A percentile compares a stretch with the other conserved stretches of the same genome.
Conservation (phyloP, 495 filamentous ascomycete species). For the Aspergillus saccharolyticus region DNA sequence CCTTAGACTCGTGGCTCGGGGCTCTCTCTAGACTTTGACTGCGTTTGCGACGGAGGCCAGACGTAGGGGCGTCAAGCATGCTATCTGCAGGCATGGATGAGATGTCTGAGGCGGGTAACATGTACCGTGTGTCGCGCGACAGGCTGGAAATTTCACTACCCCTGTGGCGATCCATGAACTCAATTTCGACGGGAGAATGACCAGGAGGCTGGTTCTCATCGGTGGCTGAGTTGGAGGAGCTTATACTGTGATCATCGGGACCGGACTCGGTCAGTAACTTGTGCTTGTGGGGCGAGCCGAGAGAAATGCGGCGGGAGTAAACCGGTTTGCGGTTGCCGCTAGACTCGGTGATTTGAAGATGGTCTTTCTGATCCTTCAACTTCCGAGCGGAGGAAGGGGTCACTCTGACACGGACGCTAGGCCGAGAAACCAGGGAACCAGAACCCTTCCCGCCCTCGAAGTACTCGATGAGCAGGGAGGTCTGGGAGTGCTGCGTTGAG, state of each 20-base stretch:
- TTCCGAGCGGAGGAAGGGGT: slow-evolving; percentile 68
- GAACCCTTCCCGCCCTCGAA: slow-evolving; percentile 80
- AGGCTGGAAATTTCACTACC: slow-evolving; percentile 56
- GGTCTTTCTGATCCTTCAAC: slow-evolving; percentile 58
- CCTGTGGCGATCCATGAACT: slow-evolving; percentile 60
- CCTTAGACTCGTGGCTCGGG: slow-evolving; percentile 40
- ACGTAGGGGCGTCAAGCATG: slow-evolving; percentile 68
- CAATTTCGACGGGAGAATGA: slow-evolving; percentile 74
- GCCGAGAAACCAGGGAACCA: slow-evolving; percentile 57
- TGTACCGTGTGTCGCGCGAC: slow-evolving; percentile 56
- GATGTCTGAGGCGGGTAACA: slow-evolving; percentile 68
- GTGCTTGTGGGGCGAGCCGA: slow-evolving; percentile 51
- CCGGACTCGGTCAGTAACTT: slow-evolving; percentile 42
- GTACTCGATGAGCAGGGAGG: slow-evolving; percentile 94
- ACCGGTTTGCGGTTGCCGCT: slow-evolving; percentile 60
- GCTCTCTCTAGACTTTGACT: slow-evolving; percentile 55
- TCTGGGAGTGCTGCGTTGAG: slow-evolving; percentile 65
- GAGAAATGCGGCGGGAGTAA: slow-evolving; percentile 59
- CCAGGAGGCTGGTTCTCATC: slow-evolving; percentile 72
- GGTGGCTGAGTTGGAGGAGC: slow-evolving; percentile 66
- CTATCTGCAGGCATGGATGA: slow-evolving; percentile 88
- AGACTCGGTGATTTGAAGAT: slow-evolving; percentile 77
- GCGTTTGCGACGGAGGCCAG: slow-evolving; percentile 46
- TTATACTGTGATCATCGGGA: slow-evolving; percentile 51
- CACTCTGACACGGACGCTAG: slow-evolving; percentile 91